phyloP scores from a whole-genome alignment of 202 grass and related monocot genomes.

The Carex sylvatica region DNA sequence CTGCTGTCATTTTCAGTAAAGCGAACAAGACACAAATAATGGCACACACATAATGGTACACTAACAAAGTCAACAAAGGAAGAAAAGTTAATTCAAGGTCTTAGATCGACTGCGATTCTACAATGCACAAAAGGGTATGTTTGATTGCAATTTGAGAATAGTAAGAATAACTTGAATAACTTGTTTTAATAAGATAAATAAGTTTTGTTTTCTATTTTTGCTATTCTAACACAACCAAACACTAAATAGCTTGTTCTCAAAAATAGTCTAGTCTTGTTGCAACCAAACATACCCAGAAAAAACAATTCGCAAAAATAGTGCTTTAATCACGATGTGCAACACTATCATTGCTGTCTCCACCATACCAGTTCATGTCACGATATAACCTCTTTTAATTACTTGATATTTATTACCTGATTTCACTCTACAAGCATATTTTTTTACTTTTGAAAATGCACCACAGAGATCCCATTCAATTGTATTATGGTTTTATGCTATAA shows the following conservation, averaged over 20 bases:
- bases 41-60: background rate
- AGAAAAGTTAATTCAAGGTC: background rate
- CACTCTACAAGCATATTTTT: background rate
- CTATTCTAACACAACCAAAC: too few species aligned
- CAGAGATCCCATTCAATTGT: background rate
- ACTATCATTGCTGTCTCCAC: slow-evolving; percentile 16
- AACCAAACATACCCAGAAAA: background rate
- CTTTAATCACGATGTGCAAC: background rate
- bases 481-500: slow-evolving; percentile 10
- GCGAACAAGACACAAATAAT: background rate
- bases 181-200: too few species aligned
- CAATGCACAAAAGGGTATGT: background rate
- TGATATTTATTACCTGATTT: background rate
- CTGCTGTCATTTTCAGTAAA: background rate
- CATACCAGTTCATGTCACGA: background rate
- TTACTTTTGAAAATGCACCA: background rate
- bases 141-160: too few species aligned
- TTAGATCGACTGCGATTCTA: slow-evolving; percentile 1
- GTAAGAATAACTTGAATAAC: too few species aligned
- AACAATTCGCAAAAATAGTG: background rate
- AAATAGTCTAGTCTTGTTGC: too few species aligned
- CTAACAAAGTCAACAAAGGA: slow-evolving; percentile 9
- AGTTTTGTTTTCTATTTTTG: too few species aligned
- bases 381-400: background rate
- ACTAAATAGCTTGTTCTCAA: too few species aligned